Percentiles rank a stretch among this genome's conserved stretches.
These are phyloP conservation scores for Chloroidium sp. DNA, from an alignment of 163 green algal genomes.

Conservation along the genomic window DNA sequence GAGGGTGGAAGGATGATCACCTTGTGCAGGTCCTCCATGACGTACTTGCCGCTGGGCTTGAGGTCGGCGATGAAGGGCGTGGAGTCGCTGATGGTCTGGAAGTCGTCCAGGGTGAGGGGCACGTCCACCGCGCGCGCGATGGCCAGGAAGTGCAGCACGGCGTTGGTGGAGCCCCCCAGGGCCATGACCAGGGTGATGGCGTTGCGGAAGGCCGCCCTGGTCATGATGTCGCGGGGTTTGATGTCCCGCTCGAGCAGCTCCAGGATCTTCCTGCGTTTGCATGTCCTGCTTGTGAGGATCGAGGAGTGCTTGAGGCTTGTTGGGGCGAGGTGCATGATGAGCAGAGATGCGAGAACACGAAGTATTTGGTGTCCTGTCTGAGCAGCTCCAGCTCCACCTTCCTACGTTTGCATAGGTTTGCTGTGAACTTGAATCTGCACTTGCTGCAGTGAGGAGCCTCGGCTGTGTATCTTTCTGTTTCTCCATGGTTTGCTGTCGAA, in stretches of 20 bases:
- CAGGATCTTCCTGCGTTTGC: slow-evolving; percentile 55
- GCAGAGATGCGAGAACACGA: too few species aligned
- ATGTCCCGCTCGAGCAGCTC: slow-evolving; percentile 88
- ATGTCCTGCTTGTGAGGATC: too few species aligned
- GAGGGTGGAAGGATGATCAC: slow-evolving; percentile 24
- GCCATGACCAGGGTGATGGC: slow-evolving; percentile 89
- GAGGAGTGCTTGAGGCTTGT: slow-evolving; percentile 23
- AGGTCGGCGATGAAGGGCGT: slow-evolving; percentile 95
- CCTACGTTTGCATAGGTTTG: too few species aligned
- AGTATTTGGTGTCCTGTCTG: too few species aligned
- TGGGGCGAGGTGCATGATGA: too few species aligned
- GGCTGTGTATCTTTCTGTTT: too few species aligned
- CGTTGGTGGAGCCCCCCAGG: slow-evolving; percentile 92
- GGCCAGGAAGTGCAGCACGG: slow-evolving; percentile 97
- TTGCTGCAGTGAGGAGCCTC: too few species aligned
- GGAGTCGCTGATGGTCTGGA: slow-evolving; percentile 62
- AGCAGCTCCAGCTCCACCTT: too few species aligned
- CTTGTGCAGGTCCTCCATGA: slow-evolving; percentile 98
- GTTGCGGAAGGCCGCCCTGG: slow-evolving; percentile 83
- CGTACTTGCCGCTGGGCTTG: slow-evolving; percentile 90
- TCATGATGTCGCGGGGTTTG: slow-evolving; percentile 97
- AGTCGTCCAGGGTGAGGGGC: slow-evolving; percentile 83
- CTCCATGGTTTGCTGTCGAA: too few species aligned
- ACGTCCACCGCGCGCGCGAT: slow-evolving; percentile 66
- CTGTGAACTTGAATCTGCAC: too few species aligned